Evolutionary conservation across 768 basidiomycete species (phyloP).

Genomic region (Xerocomellus dryophilus): DNA sequence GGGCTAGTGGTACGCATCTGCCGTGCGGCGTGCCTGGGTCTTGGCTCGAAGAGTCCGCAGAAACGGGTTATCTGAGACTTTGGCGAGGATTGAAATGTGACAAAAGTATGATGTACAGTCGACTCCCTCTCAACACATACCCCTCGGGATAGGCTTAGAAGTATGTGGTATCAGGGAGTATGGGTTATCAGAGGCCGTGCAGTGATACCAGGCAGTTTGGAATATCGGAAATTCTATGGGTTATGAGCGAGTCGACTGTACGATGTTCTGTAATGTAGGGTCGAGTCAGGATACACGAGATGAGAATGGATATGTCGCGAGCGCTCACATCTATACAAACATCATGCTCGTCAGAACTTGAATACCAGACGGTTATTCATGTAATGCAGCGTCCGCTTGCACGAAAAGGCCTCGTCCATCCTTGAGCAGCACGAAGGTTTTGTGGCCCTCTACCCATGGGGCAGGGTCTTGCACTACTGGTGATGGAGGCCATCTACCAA

Average conservation of each 20-base stretch:
- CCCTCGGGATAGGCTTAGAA: no score
- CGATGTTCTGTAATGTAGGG: background rate
- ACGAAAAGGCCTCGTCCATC: constrained; percentile 25
- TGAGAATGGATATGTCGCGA: background rate
- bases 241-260: no score
- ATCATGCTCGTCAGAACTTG: background rate
- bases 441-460: constrained; percentile 30
- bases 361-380: background rate
- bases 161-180: no score
- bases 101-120: no score
- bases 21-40: background rate
- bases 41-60: background rate
- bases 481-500: background rate
- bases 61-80: background rate
- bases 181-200: no score
- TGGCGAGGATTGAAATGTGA: background rate
- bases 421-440: constrained; percentile 25
- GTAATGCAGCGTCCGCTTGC: background rate
- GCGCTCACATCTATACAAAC: background rate
- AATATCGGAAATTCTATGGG: no score
- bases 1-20: background rate
- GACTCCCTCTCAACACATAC: no score
- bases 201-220: no score
- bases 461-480: constrained; percentile 13
- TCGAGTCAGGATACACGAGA: background rate